Evolutionary conservation across 257 asterid species (phyloP), one percentile per base, ranked within the genome.

Genomic region (Ocimum tenuiflorum): DNA sequence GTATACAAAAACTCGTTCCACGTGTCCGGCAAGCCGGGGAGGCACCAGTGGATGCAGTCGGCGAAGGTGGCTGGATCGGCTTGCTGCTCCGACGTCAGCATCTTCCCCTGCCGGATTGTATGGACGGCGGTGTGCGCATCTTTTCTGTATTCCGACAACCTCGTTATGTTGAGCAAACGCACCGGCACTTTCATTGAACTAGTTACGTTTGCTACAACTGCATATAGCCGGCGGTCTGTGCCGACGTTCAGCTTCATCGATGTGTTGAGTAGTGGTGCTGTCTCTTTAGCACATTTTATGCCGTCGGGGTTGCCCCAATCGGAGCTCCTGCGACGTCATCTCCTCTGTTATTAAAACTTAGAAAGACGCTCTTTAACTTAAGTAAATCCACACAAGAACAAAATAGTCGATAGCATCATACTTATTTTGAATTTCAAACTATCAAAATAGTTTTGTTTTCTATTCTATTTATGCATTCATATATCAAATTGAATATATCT

Each of bases 31-130:
- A 89, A 72, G 0, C 95, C 95, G 0, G 95, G 97, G 7, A 89
- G 87, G 69, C 97, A 89, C 97, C 97, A 89, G 35, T 89, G 97
- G 17, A 89, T 89, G 65, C 97, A 89, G 41, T 89, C 95, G 4
- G 97, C 94, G 24, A 35, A 89, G 2, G 83, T 70, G 13, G 74
- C 74, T 0, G 91, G 95, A 41, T 89, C 86, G 13, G 84, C 85
- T 49, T 89, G 81, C 39, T 89, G 90, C 27, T 87, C 87, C 31
- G 84, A 77, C 0, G 85, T 80, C 45, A 89, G 54, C 59, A 87
- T 80, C 64, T 85, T 83, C 11, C 97, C 97, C 68, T 89, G 94
- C 0, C 95, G 85, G 53, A 79, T 85, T 7, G 97, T 87, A 81
- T 87, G 87, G n/a, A 89, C 91, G 0, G 94, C 83, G 7, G 95